Conservation (phyloP, 1,139 yeast species). For the Yamadazyma diddensiae region DNA sequence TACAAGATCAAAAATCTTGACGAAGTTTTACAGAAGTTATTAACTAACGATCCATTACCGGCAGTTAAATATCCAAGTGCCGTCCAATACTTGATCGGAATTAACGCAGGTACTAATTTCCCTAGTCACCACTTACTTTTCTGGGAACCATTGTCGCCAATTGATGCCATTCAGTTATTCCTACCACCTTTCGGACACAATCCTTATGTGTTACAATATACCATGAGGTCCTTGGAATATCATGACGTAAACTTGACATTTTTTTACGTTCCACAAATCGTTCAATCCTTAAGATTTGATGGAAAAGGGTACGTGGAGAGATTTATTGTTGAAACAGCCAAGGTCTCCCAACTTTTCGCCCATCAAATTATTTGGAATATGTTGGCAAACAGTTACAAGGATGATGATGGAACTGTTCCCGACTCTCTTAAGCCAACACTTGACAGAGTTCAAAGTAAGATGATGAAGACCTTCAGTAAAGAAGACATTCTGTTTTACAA, state of each 20-base stretch:
- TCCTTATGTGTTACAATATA: slow-evolving; percentile 74
- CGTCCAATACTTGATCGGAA: slow-evolving; percentile 53
- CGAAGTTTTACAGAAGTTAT: slow-evolving; percentile 44
- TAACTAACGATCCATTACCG: slow-evolving; percentile 55
- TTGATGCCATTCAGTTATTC: slow-evolving; percentile 82
- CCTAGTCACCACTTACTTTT: slow-evolving; percentile 52
- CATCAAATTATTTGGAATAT: slow-evolving; percentile 99
- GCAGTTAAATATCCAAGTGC: slow-evolving; percentile 66
- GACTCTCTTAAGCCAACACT: slow-evolving; percentile 82
- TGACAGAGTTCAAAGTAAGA: slow-evolving; percentile 67
- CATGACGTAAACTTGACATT: slow-evolving; percentile 88
- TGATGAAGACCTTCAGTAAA: slow-evolving; percentile 60
- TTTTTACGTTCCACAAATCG: slow-evolving; percentile 97
- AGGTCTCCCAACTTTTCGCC: slow-evolving; percentile 85
- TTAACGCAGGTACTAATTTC: slow-evolving; percentile 38
- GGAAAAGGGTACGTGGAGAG: slow-evolving; percentile 80
- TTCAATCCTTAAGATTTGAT: slow-evolving; percentile 86
- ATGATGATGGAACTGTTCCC: slow-evolving; percentile 78
- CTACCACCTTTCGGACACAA: slow-evolving; percentile 71
- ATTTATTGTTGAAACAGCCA: slow-evolving; percentile 88
- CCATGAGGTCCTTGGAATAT: slow-evolving; percentile 85
- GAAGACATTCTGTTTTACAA: slow-evolving; percentile 69
- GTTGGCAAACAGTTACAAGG: slow-evolving; percentile 88
- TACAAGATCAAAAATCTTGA: slow-evolving; percentile 44
- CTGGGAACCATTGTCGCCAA: slow-evolving; percentile 79